Conservation (phyloP, 441 rosid genomes). For the Corymbia calophylla region DNA sequence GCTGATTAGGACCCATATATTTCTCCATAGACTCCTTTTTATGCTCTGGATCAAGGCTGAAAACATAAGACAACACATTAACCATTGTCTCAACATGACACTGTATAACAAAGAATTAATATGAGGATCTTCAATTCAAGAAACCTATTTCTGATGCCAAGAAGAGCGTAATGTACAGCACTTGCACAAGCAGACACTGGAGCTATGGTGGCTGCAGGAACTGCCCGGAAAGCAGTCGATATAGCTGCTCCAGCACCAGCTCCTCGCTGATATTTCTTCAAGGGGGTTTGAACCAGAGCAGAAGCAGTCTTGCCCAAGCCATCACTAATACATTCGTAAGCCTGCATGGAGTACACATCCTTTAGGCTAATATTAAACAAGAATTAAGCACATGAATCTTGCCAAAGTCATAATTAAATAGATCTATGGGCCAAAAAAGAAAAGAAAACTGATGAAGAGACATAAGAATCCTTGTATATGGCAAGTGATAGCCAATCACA, state of each 20-base stretch:
- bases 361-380: neutral
- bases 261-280: constrained; percentile 85
- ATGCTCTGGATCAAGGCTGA: constrained; percentile 97
- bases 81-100: neutral
- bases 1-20: constrained; percentile 67
- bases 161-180: constrained; percentile 75
- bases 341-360: constrained; percentile 29
- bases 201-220: constrained; percentile 95
- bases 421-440: neutral
- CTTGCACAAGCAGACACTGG: constrained; percentile 87
- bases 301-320: constrained; percentile 92
- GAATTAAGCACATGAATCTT: neutral
- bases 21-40: constrained; percentile 96
- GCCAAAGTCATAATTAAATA: neutral
- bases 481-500: neutral
- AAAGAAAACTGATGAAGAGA: neutral
- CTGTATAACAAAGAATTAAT: neutral
- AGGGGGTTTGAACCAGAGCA: constrained; percentile 78
- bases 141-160: constrained; percentile 94
- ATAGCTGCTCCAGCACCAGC: constrained; percentile 83
- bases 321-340: constrained; percentile 76
- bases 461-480: neutral
- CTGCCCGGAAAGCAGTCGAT: constrained; percentile 72
- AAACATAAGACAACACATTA: neutral
- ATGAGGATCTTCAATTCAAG: neutral